Conservation (phyloP, 2,329 filamentous ascomycete genomes). For the Coniochaeta sp. region DNA sequence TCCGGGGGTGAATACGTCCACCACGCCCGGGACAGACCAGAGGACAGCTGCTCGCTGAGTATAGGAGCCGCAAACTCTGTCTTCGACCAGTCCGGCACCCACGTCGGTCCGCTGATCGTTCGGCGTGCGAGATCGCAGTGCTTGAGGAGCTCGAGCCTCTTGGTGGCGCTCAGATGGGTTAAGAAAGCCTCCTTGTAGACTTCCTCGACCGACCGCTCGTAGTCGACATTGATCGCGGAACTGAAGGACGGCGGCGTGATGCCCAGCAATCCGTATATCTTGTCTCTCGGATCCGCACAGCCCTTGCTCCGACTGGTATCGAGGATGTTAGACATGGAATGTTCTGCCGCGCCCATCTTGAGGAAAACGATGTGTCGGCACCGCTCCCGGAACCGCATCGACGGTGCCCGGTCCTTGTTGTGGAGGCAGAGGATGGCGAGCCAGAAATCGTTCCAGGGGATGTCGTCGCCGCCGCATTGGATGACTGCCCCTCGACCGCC, state of each 20-base stretch:
- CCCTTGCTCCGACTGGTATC: background rate
- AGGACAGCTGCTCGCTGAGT: background rate
- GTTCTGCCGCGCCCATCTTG: background rate
- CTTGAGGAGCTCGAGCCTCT: conserved; percentile 2
- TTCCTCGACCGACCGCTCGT: background rate
- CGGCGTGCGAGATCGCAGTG: background rate
- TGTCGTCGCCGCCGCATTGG: background rate
- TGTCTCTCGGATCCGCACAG: conserved; percentile 2
- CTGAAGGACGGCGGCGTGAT: background rate
- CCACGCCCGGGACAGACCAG: conserved; percentile 2
- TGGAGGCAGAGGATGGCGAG: background rate
- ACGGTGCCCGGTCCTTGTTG: background rate
- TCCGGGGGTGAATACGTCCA: background rate
- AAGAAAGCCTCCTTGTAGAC: conserved; percentile 2
- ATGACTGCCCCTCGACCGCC: background rate
- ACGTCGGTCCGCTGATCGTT: background rate
- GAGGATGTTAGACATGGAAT: background rate
- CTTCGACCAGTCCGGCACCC: conserved; percentile 5
- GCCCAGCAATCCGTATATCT: conserved; percentile 4
- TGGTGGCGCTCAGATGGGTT: background rate
- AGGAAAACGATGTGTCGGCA: conserved; percentile 2
- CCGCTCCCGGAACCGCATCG: background rate
- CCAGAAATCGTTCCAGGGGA: background rate
- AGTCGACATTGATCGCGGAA: background rate
- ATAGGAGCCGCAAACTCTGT: background rate